These are phyloP conservation scores for Gaeumannomyces sp. DNA, from an alignment of 2,329 filamentous ascomycete species.

Conservation along the genomic window DNA sequence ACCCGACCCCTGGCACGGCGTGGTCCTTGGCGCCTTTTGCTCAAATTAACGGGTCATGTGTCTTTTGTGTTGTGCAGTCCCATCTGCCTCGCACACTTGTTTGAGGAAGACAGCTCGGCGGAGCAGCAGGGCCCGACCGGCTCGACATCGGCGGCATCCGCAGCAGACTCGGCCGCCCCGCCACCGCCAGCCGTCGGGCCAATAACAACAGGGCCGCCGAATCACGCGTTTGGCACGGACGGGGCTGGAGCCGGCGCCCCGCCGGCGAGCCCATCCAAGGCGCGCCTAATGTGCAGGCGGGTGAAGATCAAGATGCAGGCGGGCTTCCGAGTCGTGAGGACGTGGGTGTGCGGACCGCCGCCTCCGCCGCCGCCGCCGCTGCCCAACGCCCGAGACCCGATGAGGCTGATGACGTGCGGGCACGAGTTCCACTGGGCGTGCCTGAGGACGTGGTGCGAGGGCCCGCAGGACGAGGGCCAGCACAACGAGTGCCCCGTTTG, in stretches of 20 bases:
- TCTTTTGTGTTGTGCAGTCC: not conserved
- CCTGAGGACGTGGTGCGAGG: not conserved
- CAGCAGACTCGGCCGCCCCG: too few relatives aligned
- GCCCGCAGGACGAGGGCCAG: not conserved
- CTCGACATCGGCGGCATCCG: too few relatives aligned
- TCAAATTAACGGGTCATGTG: not conserved
- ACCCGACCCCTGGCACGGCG: too few relatives aligned
- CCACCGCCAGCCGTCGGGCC: too few relatives aligned
- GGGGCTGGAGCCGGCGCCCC: too few relatives aligned
- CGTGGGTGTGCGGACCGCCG: not conserved
- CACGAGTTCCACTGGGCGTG: not conserved
- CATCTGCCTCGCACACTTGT: not conserved
- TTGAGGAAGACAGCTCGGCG: not conserved
- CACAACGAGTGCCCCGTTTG: not conserved
- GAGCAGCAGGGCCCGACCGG: too few relatives aligned
- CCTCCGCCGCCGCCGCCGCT: too few relatives aligned
- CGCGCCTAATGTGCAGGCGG: not conserved
- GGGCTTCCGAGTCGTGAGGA: not conserved
- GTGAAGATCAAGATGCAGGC: not conserved
- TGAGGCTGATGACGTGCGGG: not conserved
- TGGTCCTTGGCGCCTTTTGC: not conserved
- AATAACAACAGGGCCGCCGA: too few relatives aligned
- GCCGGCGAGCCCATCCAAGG: too few relatives aligned
- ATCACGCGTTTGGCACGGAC: too few relatives aligned
- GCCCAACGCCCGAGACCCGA: not conserved